Evolutionary conservation across 176 grass and related monocot genomes (phyloP).

Genomic region (Phoenix roebelenii): DNA sequence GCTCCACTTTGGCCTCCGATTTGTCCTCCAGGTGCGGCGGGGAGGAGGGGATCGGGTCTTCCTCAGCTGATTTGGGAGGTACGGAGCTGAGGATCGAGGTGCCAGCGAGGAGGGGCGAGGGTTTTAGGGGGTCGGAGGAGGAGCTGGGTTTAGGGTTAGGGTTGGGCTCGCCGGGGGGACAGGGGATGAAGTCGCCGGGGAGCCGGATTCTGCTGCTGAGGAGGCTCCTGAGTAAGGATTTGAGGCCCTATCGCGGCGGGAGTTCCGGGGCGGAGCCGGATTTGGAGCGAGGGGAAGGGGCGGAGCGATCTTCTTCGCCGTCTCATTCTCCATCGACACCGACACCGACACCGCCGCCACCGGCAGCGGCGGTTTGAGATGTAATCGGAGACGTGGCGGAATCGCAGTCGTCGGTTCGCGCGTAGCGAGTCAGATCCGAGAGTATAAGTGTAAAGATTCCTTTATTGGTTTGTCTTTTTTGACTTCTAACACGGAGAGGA

Average conservation of each 20-base stretch:
- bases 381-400: no score
- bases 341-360: neutral
- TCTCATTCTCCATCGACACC: neutral
- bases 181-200: neutral
- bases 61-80: neutral
- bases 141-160: no score
- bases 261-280: neutral
- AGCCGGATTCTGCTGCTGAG: neutral
- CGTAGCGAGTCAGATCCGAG: no score
- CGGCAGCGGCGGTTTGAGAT: neutral
- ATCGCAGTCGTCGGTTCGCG: no score
- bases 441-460: no score
- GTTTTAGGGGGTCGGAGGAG: neutral
- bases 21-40: neutral
- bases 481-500: no score
- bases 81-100: neutral
- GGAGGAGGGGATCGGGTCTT: neutral
- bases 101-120: neutral
- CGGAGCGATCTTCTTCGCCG: neutral
- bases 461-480: no score
- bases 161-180: neutral
- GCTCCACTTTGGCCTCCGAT: no score
- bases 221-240: neutral
- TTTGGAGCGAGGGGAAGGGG: conserved; percentile 1
- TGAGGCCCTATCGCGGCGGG: neutral